phyloP scores from a whole-genome alignment of 768 basidiomycete species.

The Pulveroboletus sp. region DNA sequence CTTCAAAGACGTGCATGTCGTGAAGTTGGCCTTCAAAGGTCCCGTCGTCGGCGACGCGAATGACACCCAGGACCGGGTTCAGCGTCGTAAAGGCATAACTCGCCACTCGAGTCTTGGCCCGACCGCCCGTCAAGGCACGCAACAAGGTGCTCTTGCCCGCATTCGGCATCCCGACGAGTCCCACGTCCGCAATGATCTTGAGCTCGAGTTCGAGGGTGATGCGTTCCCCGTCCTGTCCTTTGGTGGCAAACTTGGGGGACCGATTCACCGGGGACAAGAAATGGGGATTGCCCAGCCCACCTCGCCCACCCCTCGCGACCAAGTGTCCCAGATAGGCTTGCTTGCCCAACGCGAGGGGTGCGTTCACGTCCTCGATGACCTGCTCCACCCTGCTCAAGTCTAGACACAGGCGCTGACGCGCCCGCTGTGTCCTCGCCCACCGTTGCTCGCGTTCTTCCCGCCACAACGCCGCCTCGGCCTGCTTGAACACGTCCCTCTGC shows the following conservation, averaged over 20 bases:
- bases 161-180: conserved; percentile 94
- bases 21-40: conserved; percentile 62
- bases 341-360: conserved; percentile 61
- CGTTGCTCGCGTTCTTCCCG: conserved; percentile 61
- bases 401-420: conserved; percentile 45
- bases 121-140: conserved; percentile 82
- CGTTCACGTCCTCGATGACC: conserved; percentile 33
- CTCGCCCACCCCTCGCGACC: conserved; percentile 71
- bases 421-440: conserved; percentile 42
- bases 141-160: conserved; percentile 91
- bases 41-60: conserved; percentile 79
- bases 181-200: conserved; percentile 93
- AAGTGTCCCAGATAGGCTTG: conserved; percentile 58
- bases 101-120: conserved; percentile 82
- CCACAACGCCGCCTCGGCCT: conserved; percentile 62
- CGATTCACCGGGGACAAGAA: conserved; percentile 68
- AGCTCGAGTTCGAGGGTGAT: conserved; percentile 87
- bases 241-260: conserved; percentile 84
- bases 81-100: conserved; percentile 94
- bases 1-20: conserved; percentile 56
- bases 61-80: conserved; percentile 90
- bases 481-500: conserved; percentile 61
- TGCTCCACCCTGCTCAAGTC: conserved; percentile 58
- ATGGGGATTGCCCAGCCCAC: conserved; percentile 88
- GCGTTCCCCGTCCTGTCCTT: conserved; percentile 68